Base-by-base conservation (phyloP, 164 flowering plant genomes). In the Berberis vulgaris region DNA sequence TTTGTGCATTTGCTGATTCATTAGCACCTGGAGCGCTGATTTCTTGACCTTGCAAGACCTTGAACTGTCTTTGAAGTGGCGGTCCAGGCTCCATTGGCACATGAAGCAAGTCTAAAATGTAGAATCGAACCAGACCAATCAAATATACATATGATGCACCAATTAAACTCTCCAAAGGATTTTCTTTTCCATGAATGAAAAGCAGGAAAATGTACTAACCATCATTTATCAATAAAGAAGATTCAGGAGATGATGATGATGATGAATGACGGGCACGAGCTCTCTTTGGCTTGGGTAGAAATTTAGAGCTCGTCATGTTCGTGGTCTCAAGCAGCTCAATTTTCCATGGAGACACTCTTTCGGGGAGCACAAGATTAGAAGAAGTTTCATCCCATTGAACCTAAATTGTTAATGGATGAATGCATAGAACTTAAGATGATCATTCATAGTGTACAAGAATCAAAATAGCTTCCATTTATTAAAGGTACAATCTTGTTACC, bases 41-140 rank as follows among this genome's bases (percentile, higher is more conserved):
- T 78, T 76, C 85, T 80, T 85, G 86, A 85, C 84, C 81, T 80
- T 80, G 86, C 64, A 77, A 81, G 80, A 79, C 86, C 82, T 66
- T 66, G 13, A 60, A 43, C 47, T 54, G 71, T 55, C 59, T 59
- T 53, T 70, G 61, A 59, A 65, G 61, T 26, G 60, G 59, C 59
- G 64, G 54, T 59, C 62, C 43, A 53, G 45, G 45, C 59, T 69
- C 63, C n/a, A 38, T 57, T 42, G 72, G 59, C 69, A 64, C 52
- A 47, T 60, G 71, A 43, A 46, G 60, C 39, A 65, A 49, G 45
- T 68, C 77, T 75, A 8, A 54, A 58, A 47, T 40, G 8, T 50
- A 42, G 41, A 47, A 63, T 43, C 39, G 10, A 61, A 41, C 39
- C 12, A 6, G 58, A 63, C 41, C 26, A 26, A 26, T 26, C 26